Evolutionary conservation across 2,329 filamentous ascomycete genomes (phyloP), one percentile per base, ranked within the genome.

Genomic region (Cladophialophora exuberans): DNA sequence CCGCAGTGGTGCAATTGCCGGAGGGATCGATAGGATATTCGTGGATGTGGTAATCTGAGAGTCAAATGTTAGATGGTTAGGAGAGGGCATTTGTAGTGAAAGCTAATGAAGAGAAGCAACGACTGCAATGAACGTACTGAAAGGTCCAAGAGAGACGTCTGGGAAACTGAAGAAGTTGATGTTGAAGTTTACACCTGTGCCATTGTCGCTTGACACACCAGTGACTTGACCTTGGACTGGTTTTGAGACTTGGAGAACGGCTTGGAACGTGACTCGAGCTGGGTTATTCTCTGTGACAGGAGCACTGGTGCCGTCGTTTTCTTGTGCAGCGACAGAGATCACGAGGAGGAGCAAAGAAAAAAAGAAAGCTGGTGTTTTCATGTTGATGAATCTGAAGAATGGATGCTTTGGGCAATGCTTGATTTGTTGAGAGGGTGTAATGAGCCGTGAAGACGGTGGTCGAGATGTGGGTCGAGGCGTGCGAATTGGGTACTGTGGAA

Each of bases 11-110:
- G 77, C 89, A 93, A 79, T 90, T 89, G 61, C 88, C 88, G 60
- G 84, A 73, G 20, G 68, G 70, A 4, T 84, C 81, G 9, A 90
- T 85, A 6, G 84, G 83, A 15, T 75, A 65, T 47, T 79, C 81
- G 71, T 93, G 89, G 62, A 93, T 75, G 69, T 92, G 88, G 74
- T 90, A 92, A 56, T 76, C 87, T 88, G 28, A 30, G 17, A 36
- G 13, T 28, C 20, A 36, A 15, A 15, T 26, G 6, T 26, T 6
- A 39, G 50, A 11, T 20, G 23, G 41, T 18, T 3, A 17, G n/a
- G 22, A 9, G 23, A 15, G 4, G 17, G 43, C 11, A 35, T 15
- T 17, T 17, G 41, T 31, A 43, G 5, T 5, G 13, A 56, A 3
- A 46, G n/a, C 31, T 20, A 15, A 30, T 17, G 52, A 7, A n/a